Percentiles rank a stretch among this genome's conserved stretches.
Evolutionary conservation across 2,329 filamentous ascomycete species (phyloP).

Genomic region (Allantophomopsis lycopodina): DNA sequence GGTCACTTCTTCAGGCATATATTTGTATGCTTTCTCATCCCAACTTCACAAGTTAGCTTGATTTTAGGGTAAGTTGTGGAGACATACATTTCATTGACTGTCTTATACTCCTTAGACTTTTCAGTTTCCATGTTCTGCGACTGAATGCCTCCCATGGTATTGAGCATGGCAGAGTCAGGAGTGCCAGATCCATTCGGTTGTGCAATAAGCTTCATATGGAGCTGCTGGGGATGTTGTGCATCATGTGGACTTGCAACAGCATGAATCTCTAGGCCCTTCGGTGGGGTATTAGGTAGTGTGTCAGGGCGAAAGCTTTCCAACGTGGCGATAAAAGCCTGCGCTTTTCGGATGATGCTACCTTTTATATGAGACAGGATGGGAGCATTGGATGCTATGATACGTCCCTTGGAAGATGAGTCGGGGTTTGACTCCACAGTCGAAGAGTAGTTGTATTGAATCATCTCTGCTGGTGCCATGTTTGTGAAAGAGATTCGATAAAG

Average conservation of each 20-base stretch:
- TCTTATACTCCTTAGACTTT: conserved; percentile 8
- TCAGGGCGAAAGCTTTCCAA: conserved; percentile 5
- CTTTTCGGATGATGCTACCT: no score
- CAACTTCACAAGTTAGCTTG: conserved; percentile 2
- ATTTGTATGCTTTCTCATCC: conserved; percentile 4
- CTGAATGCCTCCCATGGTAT: neutral
- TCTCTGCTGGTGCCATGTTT: conserved; percentile 4
- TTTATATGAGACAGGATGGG: no score
- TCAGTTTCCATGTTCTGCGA: neutral
- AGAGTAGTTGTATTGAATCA: conserved; percentile 3
- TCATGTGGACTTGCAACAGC: conserved; percentile 1
- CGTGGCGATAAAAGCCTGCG: conserved; percentile 3
- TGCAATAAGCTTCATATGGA: conserved; percentile 4
- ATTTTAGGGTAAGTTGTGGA: no score
- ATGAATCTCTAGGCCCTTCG: neutral
- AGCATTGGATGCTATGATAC: conserved; percentile 5
- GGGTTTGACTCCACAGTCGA: conserved; percentile 4
- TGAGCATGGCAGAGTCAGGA: neutral
- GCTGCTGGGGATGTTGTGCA: conserved; percentile 1
- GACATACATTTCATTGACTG: conserved; percentile 8
- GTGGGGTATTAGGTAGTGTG: conserved; percentile 4
- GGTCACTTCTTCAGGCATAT: conserved; percentile 2
- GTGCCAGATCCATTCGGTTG: no score
- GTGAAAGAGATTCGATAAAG: neutral
- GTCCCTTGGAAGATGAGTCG: conserved; percentile 3